phyloP scores from a whole-genome alignment of 495 filamentous ascomycete species.

The Astrothelium macrocarpum region DNA sequence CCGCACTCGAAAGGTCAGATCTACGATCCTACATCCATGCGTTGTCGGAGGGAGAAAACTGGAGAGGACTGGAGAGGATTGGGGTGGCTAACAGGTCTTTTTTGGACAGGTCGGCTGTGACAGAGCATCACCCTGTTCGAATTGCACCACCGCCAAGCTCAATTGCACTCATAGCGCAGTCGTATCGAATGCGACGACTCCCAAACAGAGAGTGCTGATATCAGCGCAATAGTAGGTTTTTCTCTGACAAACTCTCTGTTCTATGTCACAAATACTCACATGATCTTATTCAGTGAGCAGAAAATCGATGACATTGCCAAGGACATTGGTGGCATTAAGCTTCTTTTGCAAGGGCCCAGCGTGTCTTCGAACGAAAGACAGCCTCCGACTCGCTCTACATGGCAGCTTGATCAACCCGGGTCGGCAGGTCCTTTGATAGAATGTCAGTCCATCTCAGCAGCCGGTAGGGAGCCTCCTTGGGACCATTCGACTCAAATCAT shows the following conservation, averaged over 20 bases:
- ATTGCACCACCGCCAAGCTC: constrained; percentile 21
- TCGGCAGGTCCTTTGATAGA: not conserved
- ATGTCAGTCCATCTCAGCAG: not conserved
- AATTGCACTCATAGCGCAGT: constrained; percentile 23
- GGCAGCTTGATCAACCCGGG: not conserved
- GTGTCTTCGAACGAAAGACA: constrained; percentile 22
- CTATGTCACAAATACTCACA: constrained; percentile 1
- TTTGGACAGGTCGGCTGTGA: constrained; percentile 22
- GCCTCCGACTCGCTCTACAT: constrained; percentile 2
- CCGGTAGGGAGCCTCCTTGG: constrained; percentile 22
- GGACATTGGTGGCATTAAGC: constrained; percentile 21
- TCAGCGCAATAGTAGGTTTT: constrained; percentile 27
- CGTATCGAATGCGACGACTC: constrained; percentile 10
- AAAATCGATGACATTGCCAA: constrained; percentile 27
- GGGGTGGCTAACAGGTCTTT: not conserved
- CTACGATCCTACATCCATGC: not conserved
- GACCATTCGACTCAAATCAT: constrained; percentile 21
- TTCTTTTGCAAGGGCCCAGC: constrained; percentile 17
- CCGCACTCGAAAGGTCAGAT: constrained; percentile 23
- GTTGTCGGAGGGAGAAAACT: not conserved
- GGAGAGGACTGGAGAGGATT: no score
- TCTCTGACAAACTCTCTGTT: not conserved
- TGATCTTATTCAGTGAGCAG: constrained; percentile 16
- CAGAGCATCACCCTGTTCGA: constrained; percentile 22
- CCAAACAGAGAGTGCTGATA: constrained; percentile 25